These are phyloP conservation scores for Wickerhamomyces tratensis DNA, from an alignment of 805 yeast genomes.

Conservation along the genomic window DNA sequence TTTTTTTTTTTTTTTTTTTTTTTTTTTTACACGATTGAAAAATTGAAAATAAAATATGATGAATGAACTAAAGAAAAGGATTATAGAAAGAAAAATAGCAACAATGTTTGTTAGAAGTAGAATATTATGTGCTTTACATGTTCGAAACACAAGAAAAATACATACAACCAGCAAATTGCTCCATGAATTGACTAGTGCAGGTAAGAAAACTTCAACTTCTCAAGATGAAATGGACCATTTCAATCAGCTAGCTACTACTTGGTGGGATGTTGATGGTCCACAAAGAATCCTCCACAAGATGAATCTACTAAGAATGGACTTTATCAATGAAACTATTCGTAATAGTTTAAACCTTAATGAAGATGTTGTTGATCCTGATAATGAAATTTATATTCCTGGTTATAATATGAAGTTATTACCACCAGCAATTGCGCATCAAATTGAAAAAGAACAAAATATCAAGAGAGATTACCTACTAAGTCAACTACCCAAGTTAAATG, in stretches of 20 bases:
- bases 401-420: constrained; percentile 66
- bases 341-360: constrained; percentile 9
- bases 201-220: constrained; percentile 28
- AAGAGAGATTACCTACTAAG: constrained; percentile 28
- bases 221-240: constrained; percentile 72
- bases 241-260: constrained; percentile 77
- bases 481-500: constrained; percentile 28
- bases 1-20: too few species aligned
- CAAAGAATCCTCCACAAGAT: constrained; percentile 91
- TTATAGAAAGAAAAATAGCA: too few species aligned
- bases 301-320: constrained; percentile 87
- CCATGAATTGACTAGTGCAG: background rate
- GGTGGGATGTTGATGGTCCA: constrained; percentile 97
- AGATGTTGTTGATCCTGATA: constrained; percentile 23
- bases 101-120: too few species aligned
- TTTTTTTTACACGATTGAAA: too few species aligned
- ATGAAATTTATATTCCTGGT: constrained; percentile 66
- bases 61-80: too few species aligned
- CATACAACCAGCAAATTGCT: background rate
- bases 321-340: constrained; percentile 54
- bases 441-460: constrained; percentile 39
- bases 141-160: too few species aligned
- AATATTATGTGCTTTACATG: too few species aligned
- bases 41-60: too few species aligned
- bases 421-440: constrained; percentile 33